Evolutionary conservation across 176 grass and related monocot species (phyloP), one percentile per base, ranked within the genome.

Genomic region (Musa beccarii): DNA sequence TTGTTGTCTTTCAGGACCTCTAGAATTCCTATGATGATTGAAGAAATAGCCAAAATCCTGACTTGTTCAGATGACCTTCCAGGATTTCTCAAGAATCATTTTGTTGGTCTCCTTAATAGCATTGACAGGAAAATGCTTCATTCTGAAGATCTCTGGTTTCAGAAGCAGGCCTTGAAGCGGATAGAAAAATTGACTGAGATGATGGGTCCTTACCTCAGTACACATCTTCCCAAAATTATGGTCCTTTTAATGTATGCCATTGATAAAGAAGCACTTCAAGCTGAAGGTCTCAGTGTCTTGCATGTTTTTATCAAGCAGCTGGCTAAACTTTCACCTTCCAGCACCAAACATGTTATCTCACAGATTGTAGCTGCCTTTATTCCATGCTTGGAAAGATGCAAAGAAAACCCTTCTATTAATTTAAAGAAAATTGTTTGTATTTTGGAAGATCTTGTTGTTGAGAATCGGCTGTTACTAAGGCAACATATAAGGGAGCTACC

Each of bases 171-270:
- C 55, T 87, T 97, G 76, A 88, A 85, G 61, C 85, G 85, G 74
- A 93, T 97, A 79, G 76, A 82, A 64, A 97, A 91, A 79, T 80
- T 90, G 77, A 84, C 93, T 62, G 94, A 97, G 88, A 91, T 97
- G 86, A 97, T 97, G 94, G 90, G 94, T 54, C 88, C 94, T 82
- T 97, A 91, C 80, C 82, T 97, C 53, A 85, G 84, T 75, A 87
- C 94, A 83, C 94, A 97, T 85, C 84, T 92, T 7, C 88, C 87
- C 55, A 97, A 97, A 85, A 91, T 97, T 88, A 97, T 97, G 94
- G 90, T 97, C 83, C 80, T 97, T 9, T 84, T 97, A 72, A 97
- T 85, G 71, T 93, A 87, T 72, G 81, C 94, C 52, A 93, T 92
- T 73, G 88, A 91, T 54, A 97, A 97, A 87, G 93, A 97, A 89